Conservation (phyloP, 139 green algal genomes). For the Tetraselmis chui region DNA sequence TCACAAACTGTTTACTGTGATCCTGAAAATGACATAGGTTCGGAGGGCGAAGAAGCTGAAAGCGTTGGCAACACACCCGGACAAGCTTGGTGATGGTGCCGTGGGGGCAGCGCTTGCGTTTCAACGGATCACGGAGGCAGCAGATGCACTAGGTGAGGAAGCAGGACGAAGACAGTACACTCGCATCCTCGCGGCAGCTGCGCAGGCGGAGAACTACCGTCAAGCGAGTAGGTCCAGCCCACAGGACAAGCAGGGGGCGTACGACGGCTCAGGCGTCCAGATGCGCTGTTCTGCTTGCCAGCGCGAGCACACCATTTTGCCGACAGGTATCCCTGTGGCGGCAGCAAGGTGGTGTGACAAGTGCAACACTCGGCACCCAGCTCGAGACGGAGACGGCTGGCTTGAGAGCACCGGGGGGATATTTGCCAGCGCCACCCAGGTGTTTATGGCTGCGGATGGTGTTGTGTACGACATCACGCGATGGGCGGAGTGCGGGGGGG, state of each 20-base stretch:
- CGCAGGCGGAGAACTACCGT: not conserved
- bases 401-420: not conserved
- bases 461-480: not conserved
- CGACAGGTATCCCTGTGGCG: not conserved
- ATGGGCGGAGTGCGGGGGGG: not conserved
- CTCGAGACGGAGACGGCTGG: not conserved
- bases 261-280: not conserved
- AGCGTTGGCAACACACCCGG: conserved; percentile 17
- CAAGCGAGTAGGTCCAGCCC: too few species aligned
- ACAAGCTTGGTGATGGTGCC: conserved; percentile 15
- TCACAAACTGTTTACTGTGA: too few species aligned
- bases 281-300: conserved; percentile 1
- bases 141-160: not conserved
- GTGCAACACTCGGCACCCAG: not conserved
- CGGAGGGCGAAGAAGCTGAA: conserved; percentile 16
- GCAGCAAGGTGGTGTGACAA: not conserved
- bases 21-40: too few species aligned
- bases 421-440: not conserved
- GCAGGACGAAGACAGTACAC: not conserved
- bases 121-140: conserved; percentile 6
- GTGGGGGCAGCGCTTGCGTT: conserved; percentile 15
- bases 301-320: not conserved
- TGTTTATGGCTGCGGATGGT: not conserved
- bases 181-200: not conserved
- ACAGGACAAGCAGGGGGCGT: too few species aligned